Evolutionary conservation across 2,329 filamentous ascomycete genomes (phyloP).

Genomic region (Thielaviopsis musarum): DNA sequence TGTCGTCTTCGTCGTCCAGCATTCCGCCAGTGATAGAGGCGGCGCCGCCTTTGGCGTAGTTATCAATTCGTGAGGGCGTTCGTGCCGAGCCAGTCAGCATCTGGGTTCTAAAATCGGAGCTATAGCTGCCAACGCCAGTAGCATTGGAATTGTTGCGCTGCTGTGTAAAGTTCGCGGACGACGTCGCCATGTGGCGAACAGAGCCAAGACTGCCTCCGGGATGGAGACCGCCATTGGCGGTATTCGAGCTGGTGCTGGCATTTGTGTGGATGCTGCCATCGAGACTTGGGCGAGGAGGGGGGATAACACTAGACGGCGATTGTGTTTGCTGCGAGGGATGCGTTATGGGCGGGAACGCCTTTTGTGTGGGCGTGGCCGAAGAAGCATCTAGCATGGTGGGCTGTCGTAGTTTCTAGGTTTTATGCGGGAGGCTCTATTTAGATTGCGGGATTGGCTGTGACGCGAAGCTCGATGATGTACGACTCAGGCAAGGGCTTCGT

Average conservation of each 20-base stretch:
- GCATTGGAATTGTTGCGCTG: conserved; percentile 10
- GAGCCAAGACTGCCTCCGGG: conserved; percentile 40
- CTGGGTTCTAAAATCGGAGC: conserved; percentile 63
- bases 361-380: conserved; percentile 36
- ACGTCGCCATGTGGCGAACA: conserved; percentile 36
- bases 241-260: conserved; percentile 24
- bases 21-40: conserved; percentile 1
- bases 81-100: conserved; percentile 41
- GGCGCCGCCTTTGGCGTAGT: conserved; percentile 17
- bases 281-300: conserved; percentile 14
- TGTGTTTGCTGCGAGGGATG: conserved; percentile 17
- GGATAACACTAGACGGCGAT: conserved; percentile 23
- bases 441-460: neutral
- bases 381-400: conserved; percentile 32
- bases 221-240: conserved; percentile 23
- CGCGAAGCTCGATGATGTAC: neutral
- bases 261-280: conserved; percentile 37
- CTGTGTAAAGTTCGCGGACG: conserved; percentile 47
- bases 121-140: conserved; percentile 70
- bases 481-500: conserved; percentile 1
- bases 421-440: neutral
- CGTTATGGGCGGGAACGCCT: conserved; percentile 23
- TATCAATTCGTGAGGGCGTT: conserved; percentile 39
- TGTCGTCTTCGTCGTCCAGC: conserved; percentile 40
- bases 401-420: neutral